phyloP scores from a whole-genome alignment of 1,284 basidiomycete genomes.

The Cryptococcus jaspeensis region DNA sequence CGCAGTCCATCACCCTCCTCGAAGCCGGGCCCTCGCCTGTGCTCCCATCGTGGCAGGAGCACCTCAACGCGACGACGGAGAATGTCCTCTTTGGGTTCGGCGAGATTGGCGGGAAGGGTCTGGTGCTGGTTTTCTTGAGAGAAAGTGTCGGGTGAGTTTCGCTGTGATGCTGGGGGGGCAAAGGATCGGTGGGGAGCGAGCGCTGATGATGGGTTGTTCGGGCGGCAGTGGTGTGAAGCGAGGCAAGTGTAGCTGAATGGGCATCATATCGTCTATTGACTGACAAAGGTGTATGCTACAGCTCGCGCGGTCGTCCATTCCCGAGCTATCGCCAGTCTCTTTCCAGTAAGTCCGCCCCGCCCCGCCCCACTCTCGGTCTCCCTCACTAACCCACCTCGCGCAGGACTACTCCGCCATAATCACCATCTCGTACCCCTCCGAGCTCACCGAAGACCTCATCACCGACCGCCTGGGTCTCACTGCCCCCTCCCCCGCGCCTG shows the following conservation, averaged over 20 bases:
- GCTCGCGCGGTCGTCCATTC: constrained; percentile 45
- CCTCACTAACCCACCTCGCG: background rate
- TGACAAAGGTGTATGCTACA: constrained; percentile 3
- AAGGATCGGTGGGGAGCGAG: background rate
- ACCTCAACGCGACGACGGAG: constrained; percentile 10
- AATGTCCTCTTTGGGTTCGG: constrained; percentile 32
- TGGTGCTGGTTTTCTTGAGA: constrained; percentile 25
- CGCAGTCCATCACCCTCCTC: constrained; percentile 10
- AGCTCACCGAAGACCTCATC: constrained; percentile 37
- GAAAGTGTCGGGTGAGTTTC: constrained; percentile 36
- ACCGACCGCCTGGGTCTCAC: constrained; percentile 28
- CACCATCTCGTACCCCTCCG: constrained; percentile 29
- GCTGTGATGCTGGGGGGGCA: background rate
- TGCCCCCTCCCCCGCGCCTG: constrained; percentile 3
- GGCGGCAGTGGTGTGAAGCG: constrained; percentile 21
- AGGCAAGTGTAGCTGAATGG: constrained; percentile 11
- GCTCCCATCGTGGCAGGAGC: constrained; percentile 16
- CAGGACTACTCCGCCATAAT: constrained; percentile 44
- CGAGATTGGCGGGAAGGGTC: constrained; percentile 24
- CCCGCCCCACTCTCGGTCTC: background rate
- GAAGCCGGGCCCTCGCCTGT: constrained; percentile 27
- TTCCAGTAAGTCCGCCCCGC: constrained; percentile 28
- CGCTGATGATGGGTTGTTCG: background rate
- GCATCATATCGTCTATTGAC: background rate
- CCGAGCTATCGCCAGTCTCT: constrained; percentile 37